Evolutionary conservation across 257 asterid species (phyloP), one percentile per base, ranked within the genome.

Genomic region (Primulina huaijiensis): DNA sequence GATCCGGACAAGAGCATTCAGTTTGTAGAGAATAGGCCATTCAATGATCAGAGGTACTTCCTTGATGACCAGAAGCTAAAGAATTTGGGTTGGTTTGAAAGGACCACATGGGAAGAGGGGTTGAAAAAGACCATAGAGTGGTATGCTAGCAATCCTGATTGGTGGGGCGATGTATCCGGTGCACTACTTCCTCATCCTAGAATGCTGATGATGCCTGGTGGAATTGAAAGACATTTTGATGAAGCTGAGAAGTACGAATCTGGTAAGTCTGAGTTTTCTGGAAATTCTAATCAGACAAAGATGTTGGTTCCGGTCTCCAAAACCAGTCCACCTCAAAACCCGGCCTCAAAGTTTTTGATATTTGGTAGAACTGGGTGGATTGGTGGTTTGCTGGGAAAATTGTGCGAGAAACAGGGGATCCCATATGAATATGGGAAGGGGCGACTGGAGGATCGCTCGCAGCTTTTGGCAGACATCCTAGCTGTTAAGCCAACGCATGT

Each of bases 141-240:
- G 99, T 93, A 93, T 68, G 84, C 79, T 27, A 70, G 79, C 38
- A 90, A 90, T 75, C 98, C 98, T 5, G 84, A 83, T 20, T 93
- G 98, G 98, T 93, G 99, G 99, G 99, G 99, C 3, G 96, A 93
- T 81, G 96, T 93, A 34, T 81, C 96, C 11, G 99, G 99, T 53
- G 99, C 99, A 55, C 72, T 93, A 90, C 89, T 89, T 70, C 99
- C 99, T 74, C 99, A 93, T 78, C 99, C 99, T 33, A 84, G 96
- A 76, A 93, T 93, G 99, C 80, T 89, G 68, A 88, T 85, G 95
- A 87, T 89, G 96, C 94, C 99, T 8, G 95, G 96, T 77, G 98
- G 94, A 20, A 71, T 75, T 4, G 99, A 86, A 82, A 86, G 88
- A 34, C 82, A 63, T 76, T 78, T 65, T 8, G 95, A 92, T 73